Evolutionary conservation across 1,284 basidiomycete genomes (phyloP).

Genomic region (Pseudozyma thailandica): DNA sequence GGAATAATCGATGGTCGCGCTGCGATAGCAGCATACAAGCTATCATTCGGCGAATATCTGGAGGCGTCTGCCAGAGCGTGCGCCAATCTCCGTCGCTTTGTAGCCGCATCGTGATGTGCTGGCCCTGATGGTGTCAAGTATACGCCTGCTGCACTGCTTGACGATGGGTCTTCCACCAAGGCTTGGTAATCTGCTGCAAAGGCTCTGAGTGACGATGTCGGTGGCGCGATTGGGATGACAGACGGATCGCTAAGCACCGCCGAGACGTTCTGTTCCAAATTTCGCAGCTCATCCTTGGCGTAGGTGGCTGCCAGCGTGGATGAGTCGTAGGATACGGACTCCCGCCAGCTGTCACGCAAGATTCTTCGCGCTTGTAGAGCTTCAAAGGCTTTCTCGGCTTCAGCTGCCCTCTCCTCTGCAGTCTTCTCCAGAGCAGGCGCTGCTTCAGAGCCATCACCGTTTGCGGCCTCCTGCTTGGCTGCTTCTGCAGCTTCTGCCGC

Average conservation of each 20-base stretch:
- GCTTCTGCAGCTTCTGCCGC: conserved; percentile 24
- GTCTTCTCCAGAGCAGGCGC: conserved; percentile 28
- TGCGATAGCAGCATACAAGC: conserved; percentile 55
- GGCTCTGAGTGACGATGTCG: conserved; percentile 50
- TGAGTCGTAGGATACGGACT: conserved; percentile 27
- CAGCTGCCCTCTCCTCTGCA: conserved; percentile 46
- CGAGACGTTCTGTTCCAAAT: conserved; percentile 29
- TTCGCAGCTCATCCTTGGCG: conserved; percentile 27
- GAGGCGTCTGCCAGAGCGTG: conserved; percentile 55
- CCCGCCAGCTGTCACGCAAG: conserved; percentile 43
- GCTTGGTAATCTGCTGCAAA: conserved; percentile 59
- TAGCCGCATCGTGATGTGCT: conserved; percentile 46
- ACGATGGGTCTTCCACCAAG: conserved; percentile 48
- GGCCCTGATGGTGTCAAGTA: conserved; percentile 53
- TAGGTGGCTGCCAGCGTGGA: conserved; percentile 42
- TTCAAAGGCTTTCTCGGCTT: conserved; percentile 48
- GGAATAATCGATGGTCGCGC: conserved; percentile 54
- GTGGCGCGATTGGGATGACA: conserved; percentile 25
- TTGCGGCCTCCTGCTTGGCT: conserved; percentile 13
- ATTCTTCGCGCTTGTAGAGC: conserved; percentile 45
- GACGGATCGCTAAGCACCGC: conserved; percentile 22
- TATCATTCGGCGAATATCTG: conserved; percentile 59
- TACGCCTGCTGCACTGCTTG: conserved; percentile 35
- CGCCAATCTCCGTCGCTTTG: conserved; percentile 57
- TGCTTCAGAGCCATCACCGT: conserved; percentile 13